Base-by-base conservation (phyloP, 139 green algal genomes). In the Micractinium conductrix region DNA sequence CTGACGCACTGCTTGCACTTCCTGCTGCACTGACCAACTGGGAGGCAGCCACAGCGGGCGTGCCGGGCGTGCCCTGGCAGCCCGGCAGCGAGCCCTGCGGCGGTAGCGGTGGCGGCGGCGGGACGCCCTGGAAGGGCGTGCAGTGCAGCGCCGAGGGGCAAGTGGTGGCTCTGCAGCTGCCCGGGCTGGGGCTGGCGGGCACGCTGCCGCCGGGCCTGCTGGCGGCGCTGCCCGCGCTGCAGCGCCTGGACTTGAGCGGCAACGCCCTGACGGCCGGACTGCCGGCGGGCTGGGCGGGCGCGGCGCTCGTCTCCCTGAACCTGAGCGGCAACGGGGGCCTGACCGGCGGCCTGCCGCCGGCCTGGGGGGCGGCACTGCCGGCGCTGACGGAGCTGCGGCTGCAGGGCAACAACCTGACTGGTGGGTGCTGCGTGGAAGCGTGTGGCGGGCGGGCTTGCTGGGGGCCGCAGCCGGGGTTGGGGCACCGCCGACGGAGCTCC, bases 321-420 rank as follows among this genome's bases (percentile, higher is more conserved):
- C 60, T 87, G 40, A 73, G 50, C n/a, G 35, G 79, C 37, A 89
- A 87, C 48, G 4, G 26, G 38, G n/a, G n/a, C n/a, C 43, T 85
- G 28, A 4, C 22, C 19, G 67, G 67, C 67, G 45, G 1, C 16
- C 35, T 74, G 28, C 67, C 67, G 67, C 80, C 38, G 30, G 60
- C 50, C 50, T 85, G 38, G 44, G 79, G 71, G 43, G 85, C 22
- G 42, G 44, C 5, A 40, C 70, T 69, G 80, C 72, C 79, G 50
- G 68, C 35, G n/a, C 58, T 87, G 0, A 19, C 75, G 9, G 72
- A 75, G 33, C 48, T 87, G 14, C 48, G 26, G n/a, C 37, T 92
- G 37, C 38, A 68, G 26, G 63, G 42, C n/a, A 79, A 85, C 50
- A 60, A 55, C 67, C 78, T 84, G 38, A 78, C 74, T 9, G 72